Base-by-base conservation (phyloP, 2,329 filamentous ascomycete species). In the Cadophora malorum region DNA sequence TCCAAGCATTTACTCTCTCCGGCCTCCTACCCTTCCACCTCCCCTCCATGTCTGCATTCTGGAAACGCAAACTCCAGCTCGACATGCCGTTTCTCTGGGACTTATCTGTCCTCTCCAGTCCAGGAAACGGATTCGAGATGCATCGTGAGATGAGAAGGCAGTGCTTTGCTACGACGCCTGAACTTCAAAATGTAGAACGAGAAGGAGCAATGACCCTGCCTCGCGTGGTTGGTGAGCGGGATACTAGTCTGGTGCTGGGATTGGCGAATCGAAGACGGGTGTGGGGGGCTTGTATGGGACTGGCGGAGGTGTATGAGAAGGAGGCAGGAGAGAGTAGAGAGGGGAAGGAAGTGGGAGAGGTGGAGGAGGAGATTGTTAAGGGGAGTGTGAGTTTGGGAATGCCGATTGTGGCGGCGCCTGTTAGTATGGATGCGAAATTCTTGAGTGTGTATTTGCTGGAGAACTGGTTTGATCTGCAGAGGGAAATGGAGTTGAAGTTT, bases 21-120 rank as follows among this genome's bases (percentile, higher is more conserved):
- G 62, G 66, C 10, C 56, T 70, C 7, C 25, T 63, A n/a, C 55
- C 56, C 3, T 59, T 68, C 33, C 9, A 45, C 1, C 52, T 72
- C 25, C 25, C 41, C 3, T 47, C 65, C 23, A 33, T 63, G 19
- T 65, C 63, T 5, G 21, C 58, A 1, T 72, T 70, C 65, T 72
- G 69, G 70, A 68, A 69, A 52, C 63, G 67, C 10, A 72, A 70
- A 50, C 49, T 68, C 23, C 25, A 33, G 16, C 47, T 70, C 31
- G 70, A 70, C 28, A 67, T 72, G 49, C 66, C 67, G 3, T 70
- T 67, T 55, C 50, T 72, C 2, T 72, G 67, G 67, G 68, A 72
- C 56, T 53, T 72, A 35, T 67, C 65, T 1, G 3, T 21, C 6
- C 28, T 65, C 10, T 60, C 59, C n/a, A 33, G n/a, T 5, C 62